These are phyloP conservation scores for Allantophomopsis lycopodina DNA, from an alignment of 2,329 filamentous ascomycete species.

Conservation along the genomic window DNA sequence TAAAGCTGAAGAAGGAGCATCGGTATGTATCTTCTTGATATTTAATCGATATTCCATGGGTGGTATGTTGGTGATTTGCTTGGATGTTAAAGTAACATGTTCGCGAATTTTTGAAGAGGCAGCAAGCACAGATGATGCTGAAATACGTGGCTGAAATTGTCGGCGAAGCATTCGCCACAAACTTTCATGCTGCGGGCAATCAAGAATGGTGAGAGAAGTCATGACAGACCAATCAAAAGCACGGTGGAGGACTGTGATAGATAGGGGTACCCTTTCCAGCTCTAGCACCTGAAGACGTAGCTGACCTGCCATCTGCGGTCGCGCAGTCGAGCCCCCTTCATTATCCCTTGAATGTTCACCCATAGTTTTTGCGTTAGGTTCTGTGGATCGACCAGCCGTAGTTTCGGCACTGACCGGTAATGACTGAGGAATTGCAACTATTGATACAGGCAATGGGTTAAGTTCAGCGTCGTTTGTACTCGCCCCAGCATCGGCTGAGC, in stretches of 20 bases:
- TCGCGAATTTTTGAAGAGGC: constrained; percentile 1
- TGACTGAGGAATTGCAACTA: too few relatives aligned
- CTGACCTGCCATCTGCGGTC: constrained; percentile 35
- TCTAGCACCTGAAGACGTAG: constrained; percentile 60
- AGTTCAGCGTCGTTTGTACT: too few relatives aligned
- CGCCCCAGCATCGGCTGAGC: too few relatives aligned
- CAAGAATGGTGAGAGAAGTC: constrained; percentile 59
- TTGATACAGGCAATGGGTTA: too few relatives aligned
- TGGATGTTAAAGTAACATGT: constrained; percentile 6
- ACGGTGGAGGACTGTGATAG: constrained; percentile 52
- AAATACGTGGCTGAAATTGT: constrained; percentile 36
- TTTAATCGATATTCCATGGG: constrained; percentile 44
- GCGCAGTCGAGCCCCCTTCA: constrained; percentile 11
- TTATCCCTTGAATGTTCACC: constrained; percentile 9
- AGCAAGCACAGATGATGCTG: constrained; percentile 1
- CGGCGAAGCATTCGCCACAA: constrained; percentile 62
- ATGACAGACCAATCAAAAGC: constrained; percentile 64
- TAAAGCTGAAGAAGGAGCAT: constrained; percentile 53
- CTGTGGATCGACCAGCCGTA: too few relatives aligned
- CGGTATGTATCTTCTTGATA: constrained; percentile 63
- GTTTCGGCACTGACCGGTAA: too few relatives aligned
- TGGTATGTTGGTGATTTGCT: constrained; percentile 15
- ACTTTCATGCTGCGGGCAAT: constrained; percentile 58
- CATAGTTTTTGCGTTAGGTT: too few relatives aligned
- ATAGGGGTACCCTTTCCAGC: constrained; percentile 63